Evolutionary conservation across 2,329 filamentous ascomycete genomes (phyloP).

Genomic region (Nigrospora osmanthi): DNA sequence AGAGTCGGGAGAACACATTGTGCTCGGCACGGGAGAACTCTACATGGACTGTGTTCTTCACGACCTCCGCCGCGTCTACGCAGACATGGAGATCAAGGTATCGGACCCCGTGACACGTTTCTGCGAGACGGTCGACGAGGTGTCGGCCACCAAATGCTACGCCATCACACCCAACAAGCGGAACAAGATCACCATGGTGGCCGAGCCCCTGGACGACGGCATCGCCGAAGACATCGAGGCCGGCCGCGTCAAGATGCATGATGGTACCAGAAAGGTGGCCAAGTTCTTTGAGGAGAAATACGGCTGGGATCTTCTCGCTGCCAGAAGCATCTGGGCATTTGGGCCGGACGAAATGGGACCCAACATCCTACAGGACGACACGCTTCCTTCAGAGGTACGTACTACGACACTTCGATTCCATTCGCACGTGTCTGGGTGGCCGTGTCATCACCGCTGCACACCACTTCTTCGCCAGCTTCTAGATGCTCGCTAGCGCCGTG

Average conservation of each 20-base stretch:
- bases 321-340: conserved; percentile 96
- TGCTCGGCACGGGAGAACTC: conserved; percentile 93
- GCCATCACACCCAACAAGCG: conserved; percentile 98
- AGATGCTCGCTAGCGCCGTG: not conserved
- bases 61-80: conserved; percentile 86
- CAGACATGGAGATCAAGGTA: conserved; percentile 98
- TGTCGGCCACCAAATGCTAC: conserved; percentile 96
- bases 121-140: conserved; percentile 96
- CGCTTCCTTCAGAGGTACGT: conserved; percentile 74
- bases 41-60: conserved; percentile 99
- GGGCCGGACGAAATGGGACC: conserved; percentile 91
- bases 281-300: conserved; percentile 98
- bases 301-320: conserved; percentile 91
- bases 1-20: conserved; percentile 92
- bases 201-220: conserved; percentile 89
- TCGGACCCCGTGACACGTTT: conserved; percentile 96
- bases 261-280: conserved; percentile 85
- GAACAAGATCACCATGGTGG: conserved; percentile 98
- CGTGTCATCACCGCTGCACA: too few relatives aligned
- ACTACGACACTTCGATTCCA: too few relatives aligned
- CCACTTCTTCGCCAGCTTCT: conserved; percentile 1
- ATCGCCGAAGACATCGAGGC: conserved; percentile 93
- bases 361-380: conserved; percentile 96
- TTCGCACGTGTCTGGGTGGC: too few relatives aligned
- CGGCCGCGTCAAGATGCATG: conserved; percentile 83